Conservation (phyloP, 768 basidiomycete species). For the Saitozyma podzolica region DNA sequence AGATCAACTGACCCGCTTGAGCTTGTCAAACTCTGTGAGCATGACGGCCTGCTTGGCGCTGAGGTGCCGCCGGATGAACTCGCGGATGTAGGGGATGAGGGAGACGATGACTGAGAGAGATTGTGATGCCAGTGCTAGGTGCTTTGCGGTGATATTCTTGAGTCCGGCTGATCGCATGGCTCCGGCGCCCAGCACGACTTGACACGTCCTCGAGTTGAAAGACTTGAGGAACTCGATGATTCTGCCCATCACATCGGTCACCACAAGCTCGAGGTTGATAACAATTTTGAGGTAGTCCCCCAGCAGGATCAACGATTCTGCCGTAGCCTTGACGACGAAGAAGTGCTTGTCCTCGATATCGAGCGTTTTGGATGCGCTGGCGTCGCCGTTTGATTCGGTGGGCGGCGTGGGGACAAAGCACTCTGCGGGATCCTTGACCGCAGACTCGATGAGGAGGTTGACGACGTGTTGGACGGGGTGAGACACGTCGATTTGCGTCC, state of each 20-base stretch:
- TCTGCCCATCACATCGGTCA: slow-evolving; percentile 91
- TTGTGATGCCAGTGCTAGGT: slow-evolving; percentile 94
- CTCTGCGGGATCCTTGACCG: slow-evolving; percentile 76
- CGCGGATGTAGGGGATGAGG: slow-evolving; percentile 92
- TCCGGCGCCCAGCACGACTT: slow-evolving; percentile 95
- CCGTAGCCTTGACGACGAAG: slow-evolving; percentile 81
- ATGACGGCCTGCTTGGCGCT: slow-evolving; percentile 94
- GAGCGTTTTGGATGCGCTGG: slow-evolving; percentile 48
- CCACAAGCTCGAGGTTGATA: slow-evolving; percentile 81
- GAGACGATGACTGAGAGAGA: slow-evolving; percentile 91
- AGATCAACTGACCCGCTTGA: slow-evolving; percentile 73
- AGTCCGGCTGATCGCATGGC: slow-evolving; percentile 98
- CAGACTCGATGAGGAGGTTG: slow-evolving; percentile 73
- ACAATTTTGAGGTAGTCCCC: slow-evolving; percentile 85
- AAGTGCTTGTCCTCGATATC: slow-evolving; percentile 76
- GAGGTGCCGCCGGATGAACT: slow-evolving; percentile 89
- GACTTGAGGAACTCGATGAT: slow-evolving; percentile 95
- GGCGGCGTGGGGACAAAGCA: slow-evolving; percentile 56
- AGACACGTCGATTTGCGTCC: slow-evolving; percentile 78
- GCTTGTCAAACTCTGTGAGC: slow-evolving; percentile 95
- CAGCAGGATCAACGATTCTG: slow-evolving; percentile 69
- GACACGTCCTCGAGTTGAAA: slow-evolving; percentile 96
- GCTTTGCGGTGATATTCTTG: slow-evolving; percentile 97
- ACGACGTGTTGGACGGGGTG: slow-evolving; percentile 67
- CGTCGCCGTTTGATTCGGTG: slow-evolving; percentile 17